phyloP scores from a whole-genome alignment of 2,329 filamentous ascomycete genomes.

The Fusarium temperatum region DNA sequence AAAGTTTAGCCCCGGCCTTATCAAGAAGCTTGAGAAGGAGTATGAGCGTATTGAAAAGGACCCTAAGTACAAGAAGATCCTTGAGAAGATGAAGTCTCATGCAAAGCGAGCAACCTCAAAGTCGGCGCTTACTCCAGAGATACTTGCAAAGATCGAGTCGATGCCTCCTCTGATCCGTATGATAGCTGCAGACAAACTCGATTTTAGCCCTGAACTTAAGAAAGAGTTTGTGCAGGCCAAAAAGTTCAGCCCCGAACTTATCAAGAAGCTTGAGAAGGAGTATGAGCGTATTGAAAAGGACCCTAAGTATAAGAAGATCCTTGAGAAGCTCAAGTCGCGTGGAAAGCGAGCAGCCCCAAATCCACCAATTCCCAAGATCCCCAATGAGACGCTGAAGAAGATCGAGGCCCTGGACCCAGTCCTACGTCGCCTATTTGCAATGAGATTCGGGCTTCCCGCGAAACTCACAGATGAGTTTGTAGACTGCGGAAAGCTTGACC shows the following conservation, averaged over 20 bases:
- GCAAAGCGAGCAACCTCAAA: not conserved
- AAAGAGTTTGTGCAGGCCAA: not conserved
- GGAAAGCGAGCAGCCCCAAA: not conserved
- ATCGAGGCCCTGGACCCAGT: not conserved
- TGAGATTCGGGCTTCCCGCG: not conserved
- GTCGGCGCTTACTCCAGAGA: not conserved
- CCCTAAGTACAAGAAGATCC: not conserved
- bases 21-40: slow-evolving; percentile 2
- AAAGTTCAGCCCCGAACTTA: not conserved
- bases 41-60: not conserved
- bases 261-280: slow-evolving; percentile 2
- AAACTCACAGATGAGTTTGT: not conserved
- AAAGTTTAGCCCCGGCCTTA: not conserved
- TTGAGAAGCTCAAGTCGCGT: not conserved
- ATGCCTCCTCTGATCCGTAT: not conserved
- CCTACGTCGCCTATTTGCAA: not conserved
- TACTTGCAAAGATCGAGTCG: not conserved
- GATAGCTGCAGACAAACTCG: not conserved
- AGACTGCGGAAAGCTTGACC: not conserved
- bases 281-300: not conserved
- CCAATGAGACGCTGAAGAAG: not conserved
- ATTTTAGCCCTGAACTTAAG: not conserved
- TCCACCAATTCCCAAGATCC: not conserved
- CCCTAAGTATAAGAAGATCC: not conserved
- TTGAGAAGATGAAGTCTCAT: not conserved